Conservation (phyloP, 1,284 basidiomycete genomes). For the Laetiporus sulphureus region DNA sequence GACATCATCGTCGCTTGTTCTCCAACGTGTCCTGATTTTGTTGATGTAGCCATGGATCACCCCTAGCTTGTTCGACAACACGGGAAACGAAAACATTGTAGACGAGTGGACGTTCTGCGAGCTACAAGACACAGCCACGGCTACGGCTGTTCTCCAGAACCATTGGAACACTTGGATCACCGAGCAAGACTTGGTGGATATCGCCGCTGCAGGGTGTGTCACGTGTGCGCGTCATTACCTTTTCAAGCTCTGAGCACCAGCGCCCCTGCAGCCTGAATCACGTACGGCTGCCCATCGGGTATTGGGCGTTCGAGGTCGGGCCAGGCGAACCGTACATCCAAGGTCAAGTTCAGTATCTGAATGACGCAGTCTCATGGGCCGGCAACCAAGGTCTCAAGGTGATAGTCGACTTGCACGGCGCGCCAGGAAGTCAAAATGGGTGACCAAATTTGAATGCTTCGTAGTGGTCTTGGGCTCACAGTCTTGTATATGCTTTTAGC, state of each 20-base stretch:
- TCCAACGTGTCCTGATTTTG: constrained; percentile 6
- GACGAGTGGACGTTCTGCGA: constrained; percentile 87
- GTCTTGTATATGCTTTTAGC: constrained; percentile 35
- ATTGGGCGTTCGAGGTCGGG: constrained; percentile 86
- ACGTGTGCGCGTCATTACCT: constrained; percentile 15
- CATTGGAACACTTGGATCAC: constrained; percentile 85
- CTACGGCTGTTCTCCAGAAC: constrained; percentile 40
- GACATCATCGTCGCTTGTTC: constrained; percentile 5
- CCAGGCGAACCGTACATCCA: constrained; percentile 80
- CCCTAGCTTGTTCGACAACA: constrained; percentile 81
- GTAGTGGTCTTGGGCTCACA: too few species aligned
- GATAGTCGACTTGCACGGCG: constrained; percentile 80
- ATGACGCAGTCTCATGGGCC: constrained; percentile 77
- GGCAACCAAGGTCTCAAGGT: constrained; percentile 71
- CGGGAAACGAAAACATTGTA: constrained; percentile 59
- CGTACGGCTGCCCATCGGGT: constrained; percentile 84
- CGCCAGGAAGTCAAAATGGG: constrained; percentile 82
- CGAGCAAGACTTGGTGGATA: constrained; percentile 66
- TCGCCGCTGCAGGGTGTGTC: constrained; percentile 65
- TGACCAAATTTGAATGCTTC: too few species aligned
- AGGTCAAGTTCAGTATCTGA: constrained; percentile 72
- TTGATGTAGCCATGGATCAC: constrained; percentile 71
- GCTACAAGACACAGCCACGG: constrained; percentile 46
- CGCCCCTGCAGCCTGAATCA: constrained; percentile 59
- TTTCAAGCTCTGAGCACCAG: constrained; percentile 6